Conservation (phyloP, 208 protist genomes). For the Leishmania tropica region DNA sequence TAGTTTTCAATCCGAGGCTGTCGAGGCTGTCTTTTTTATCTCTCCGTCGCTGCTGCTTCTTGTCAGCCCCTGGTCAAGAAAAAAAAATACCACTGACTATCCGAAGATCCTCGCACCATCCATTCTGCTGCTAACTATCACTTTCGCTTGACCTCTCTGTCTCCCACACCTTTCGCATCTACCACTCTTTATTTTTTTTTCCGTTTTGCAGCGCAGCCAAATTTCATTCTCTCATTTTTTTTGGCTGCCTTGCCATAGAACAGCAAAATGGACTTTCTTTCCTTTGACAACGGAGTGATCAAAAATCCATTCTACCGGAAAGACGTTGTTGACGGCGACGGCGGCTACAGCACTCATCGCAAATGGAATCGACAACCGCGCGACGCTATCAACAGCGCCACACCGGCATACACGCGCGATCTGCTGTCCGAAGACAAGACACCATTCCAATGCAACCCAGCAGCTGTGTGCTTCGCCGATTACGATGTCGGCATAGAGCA, state of each 20-base stretch:
- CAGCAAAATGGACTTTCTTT: slow-evolving; percentile 57
- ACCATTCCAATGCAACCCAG: slow-evolving; percentile 50
- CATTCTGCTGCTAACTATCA: background rate
- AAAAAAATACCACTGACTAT: background rate
- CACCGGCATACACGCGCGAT: slow-evolving; percentile 19
- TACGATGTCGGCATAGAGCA: slow-evolving; percentile 83
- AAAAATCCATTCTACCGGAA: slow-evolving; percentile 59
- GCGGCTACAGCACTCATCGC: background rate
- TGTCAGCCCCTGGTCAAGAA: background rate
- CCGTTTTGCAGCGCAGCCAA: background rate
- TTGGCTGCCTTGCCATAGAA: background rate
- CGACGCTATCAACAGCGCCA: slow-evolving; percentile 5
- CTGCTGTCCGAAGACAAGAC: slow-evolving; percentile 15
- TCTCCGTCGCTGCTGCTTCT: background rate
- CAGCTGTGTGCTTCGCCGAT: slow-evolving; percentile 68
- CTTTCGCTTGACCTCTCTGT: background rate
- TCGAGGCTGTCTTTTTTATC: background rate
- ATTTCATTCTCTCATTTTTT: background rate
- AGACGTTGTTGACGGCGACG: slow-evolving; percentile 4
- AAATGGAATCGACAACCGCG: slow-evolving; percentile 19
- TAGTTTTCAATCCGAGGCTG: background rate
- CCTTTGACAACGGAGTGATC: slow-evolving; percentile 64
- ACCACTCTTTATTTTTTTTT: background rate
- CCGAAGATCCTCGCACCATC: background rate
- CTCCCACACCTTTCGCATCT: background rate